Evolutionary conservation across 495 filamentous ascomycete genomes (phyloP).

Genomic region (Xylaria flabelliformis): DNA sequence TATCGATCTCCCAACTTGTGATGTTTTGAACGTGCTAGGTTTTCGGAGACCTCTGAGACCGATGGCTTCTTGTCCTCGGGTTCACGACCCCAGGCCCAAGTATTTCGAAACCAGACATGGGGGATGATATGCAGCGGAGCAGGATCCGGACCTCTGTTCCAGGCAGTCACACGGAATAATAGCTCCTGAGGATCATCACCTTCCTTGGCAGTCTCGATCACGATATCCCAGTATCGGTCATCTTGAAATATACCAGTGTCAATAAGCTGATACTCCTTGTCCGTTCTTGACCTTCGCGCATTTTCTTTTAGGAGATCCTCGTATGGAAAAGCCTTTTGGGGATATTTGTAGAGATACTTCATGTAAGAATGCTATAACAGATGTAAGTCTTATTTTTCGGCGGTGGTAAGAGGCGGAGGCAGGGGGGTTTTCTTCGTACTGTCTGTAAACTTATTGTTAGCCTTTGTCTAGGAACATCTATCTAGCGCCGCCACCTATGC

Average conservation of each 20-base stretch:
- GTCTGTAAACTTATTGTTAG: slow-evolving; percentile 40
- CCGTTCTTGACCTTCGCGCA: slow-evolving; percentile 71
- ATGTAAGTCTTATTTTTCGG: slow-evolving; percentile 34
- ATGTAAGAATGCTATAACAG: slow-evolving; percentile 87
- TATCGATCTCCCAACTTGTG: slow-evolving; percentile 80
- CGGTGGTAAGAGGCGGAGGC: not conserved
- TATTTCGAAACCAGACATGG: slow-evolving; percentile 96
- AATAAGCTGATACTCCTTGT: slow-evolving; percentile 87
- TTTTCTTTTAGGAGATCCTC: slow-evolving; percentile 85
- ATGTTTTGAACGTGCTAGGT: slow-evolving; percentile 76
- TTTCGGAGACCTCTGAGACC: slow-evolving; percentile 67
- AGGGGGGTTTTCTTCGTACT: slow-evolving; percentile 41
- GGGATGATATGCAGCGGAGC: slow-evolving; percentile 92
- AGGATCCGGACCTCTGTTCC: slow-evolving; percentile 90
- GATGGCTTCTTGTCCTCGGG: slow-evolving; percentile 73
- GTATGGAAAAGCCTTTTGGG: slow-evolving; percentile 90
- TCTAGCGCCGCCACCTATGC: slow-evolving; percentile 14
- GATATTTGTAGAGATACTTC: slow-evolving; percentile 98
- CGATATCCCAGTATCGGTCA: slow-evolving; percentile 93
- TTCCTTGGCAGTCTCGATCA: slow-evolving; percentile 96
- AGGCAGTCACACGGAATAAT: slow-evolving; percentile 92
- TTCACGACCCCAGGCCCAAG: slow-evolving; percentile 90
- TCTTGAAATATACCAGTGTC: slow-evolving; percentile 94
- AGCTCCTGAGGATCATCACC: slow-evolving; percentile 86
- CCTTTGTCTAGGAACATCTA: not conserved